These are phyloP conservation scores for Pichia nakasei DNA, from an alignment of 805 yeast genomes.

Conservation along the genomic window DNA sequence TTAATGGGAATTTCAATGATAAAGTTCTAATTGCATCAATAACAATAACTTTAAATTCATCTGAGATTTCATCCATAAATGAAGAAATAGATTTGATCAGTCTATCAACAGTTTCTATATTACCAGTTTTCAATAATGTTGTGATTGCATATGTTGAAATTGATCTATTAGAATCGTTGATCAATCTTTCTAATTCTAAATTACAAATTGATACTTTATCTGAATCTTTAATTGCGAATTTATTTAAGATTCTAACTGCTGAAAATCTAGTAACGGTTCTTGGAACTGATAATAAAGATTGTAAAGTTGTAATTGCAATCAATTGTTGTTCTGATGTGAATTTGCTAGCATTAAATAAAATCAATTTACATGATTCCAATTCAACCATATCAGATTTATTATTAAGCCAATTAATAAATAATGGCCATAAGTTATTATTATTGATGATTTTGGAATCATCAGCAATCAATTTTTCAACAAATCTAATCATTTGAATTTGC, in stretches of 20 bases:
- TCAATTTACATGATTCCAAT: conserved; percentile 81
- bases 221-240: conserved; percentile 74
- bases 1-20: conserved; percentile 87
- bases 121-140: conserved; percentile 90
- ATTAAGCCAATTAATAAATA: conserved; percentile 61
- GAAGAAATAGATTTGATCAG: conserved; percentile 79
- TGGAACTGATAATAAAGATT: conserved; percentile 74
- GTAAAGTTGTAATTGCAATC: conserved; percentile 64
- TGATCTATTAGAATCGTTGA: conserved; percentile 82
- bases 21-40: conserved; percentile 90
- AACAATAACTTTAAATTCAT: conserved; percentile 90
- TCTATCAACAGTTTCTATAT: conserved; percentile 80
- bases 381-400: conserved; percentile 85
- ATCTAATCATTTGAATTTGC: conserved; percentile 74
- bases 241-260: conserved; percentile 84
- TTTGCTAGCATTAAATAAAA: conserved; percentile 41
- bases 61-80: conserved; percentile 88
- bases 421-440: conserved; percentile 49
- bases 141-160: conserved; percentile 96
- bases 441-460: conserved; percentile 62
- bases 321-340: conserved; percentile 58
- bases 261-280: conserved; percentile 86
- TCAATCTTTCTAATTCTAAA: conserved; percentile 74
- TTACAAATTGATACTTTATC: conserved; percentile 73
- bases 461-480: conserved; percentile 58